Evolutionary conservation across 805 yeast species (phyloP).

Genomic region (Candida mattraensis): DNA sequence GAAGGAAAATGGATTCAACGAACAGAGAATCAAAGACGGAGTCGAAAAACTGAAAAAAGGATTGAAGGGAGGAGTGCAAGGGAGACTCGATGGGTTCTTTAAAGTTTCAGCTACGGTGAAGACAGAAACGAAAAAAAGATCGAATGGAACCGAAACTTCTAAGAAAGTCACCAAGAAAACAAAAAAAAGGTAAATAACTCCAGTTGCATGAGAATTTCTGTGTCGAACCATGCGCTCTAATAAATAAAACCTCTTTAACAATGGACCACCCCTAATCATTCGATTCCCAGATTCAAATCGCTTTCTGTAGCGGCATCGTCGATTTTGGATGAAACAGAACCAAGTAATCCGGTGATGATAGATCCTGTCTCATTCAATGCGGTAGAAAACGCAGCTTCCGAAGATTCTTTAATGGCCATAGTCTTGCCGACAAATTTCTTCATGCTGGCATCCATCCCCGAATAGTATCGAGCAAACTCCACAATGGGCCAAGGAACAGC

Average conservation of each 20-base stretch:
- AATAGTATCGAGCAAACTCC: conserved; percentile 49
- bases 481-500: conserved; percentile 71
- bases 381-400: conserved; percentile 18
- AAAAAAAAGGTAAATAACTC: conserved; percentile 19
- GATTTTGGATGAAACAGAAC: conserved; percentile 10
- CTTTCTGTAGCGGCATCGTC: conserved; percentile 7
- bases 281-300: no score
- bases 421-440: conserved; percentile 31
- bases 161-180: conserved; percentile 11
- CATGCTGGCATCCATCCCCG: conserved; percentile 66
- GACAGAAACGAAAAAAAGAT: conserved; percentile 43
- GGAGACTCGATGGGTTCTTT: conserved; percentile 90
- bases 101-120: conserved; percentile 50
- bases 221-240: no score
- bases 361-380: conserved; percentile 23
- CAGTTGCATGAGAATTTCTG: no score
- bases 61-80: conserved; percentile 82
- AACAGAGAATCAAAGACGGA: conserved; percentile 87
- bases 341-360: conserved; percentile 19
- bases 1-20: conserved; percentile 85
- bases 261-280: no score
- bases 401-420: conserved; percentile 17
- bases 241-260: no score
- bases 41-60: conserved; percentile 84
- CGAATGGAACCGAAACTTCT: conserved; percentile 33